Evolutionary conservation across 2,329 filamentous ascomycete genomes (phyloP), one percentile per base, ranked within the genome.

Genomic region (Aspergillus sp.): DNA sequence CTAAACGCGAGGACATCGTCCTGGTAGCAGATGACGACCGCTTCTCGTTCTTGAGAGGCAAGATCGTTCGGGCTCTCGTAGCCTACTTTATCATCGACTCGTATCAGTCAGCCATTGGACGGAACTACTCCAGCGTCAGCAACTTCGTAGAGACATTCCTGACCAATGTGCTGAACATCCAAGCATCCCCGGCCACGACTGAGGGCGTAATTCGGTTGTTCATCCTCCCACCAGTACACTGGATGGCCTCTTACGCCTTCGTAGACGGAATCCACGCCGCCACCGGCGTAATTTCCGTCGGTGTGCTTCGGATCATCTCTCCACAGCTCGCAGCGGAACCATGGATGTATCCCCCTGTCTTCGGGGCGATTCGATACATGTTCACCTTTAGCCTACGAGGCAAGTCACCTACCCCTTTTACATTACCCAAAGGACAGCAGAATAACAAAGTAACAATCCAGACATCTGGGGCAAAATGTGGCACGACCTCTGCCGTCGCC

Each of bases 391-490:
- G 55, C 13, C 19, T 66, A 13, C 57, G 59, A 63, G 62, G 64
- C 59, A 60, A n/a, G 25, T 15, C 10, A 15, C 21, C 28, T 30
- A 10, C 30, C 12, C n/a, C 12, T 13, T 15, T 8, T 25, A 13
- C 38, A 2, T 23, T 36, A 21, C 43, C n/a, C 19, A 19, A 21
- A 15, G 13, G 13, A 13, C 23, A 39, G 41, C 30, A 32, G 12
- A 45, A 39, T 54, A 28, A 23, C 15, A 10, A 15, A 49, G 4
- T 23, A 12, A 30, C 4, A 10, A 28, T 32, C 8, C 13, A 66
- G 64, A 64, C 23, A 64, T 66, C 32, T 66, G 64, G 64, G 64
- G 64, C 36, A 64, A 63, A 43, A 53, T 64, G 51, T 66, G 64
- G 64, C 64, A 66, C 50, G 64, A 66, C 21, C 58, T 66, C 17